Percentiles rank a stretch among this genome's conserved stretches.
phyloP scores from a whole-genome alignment of 2,329 filamentous ascomycete species.

The Capronia coronata region DNA sequence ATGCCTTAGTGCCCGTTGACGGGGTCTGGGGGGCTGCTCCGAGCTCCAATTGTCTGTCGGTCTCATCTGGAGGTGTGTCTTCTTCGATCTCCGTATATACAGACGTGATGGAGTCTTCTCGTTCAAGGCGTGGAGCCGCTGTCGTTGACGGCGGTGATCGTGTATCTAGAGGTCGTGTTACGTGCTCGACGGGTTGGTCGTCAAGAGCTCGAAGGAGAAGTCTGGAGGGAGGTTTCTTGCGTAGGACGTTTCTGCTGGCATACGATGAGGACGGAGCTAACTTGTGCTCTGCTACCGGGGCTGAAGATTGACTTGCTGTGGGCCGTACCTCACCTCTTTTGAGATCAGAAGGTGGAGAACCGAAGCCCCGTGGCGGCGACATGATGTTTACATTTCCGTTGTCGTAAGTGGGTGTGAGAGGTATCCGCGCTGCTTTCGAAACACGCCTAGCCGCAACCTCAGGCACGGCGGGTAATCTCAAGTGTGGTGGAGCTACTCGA shows the following conservation, averaged over 20 bases:
- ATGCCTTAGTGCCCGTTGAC: conserved; percentile 19
- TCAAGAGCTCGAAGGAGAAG: conserved; percentile 8
- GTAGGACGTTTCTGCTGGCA: conserved; percentile 14
- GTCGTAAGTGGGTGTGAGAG: conserved; percentile 28
- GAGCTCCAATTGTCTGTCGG: conserved; percentile 18
- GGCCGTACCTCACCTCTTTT: not conserved
- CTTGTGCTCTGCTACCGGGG: conserved; percentile 15
- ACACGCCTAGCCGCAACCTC: conserved; percentile 27
- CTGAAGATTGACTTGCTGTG: not conserved
- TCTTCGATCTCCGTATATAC: conserved; percentile 30
- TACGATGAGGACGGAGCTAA: conserved; percentile 21
- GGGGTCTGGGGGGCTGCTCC: conserved; percentile 25
- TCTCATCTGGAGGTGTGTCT: conserved; percentile 22
- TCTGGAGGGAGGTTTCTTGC: conserved; percentile 13
- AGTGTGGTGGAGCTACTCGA: conserved; percentile 9
- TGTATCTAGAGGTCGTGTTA: conserved; percentile 8
- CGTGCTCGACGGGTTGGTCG: conserved; percentile 3
- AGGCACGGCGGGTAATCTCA: conserved; percentile 14
- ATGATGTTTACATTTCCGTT: conserved; percentile 23
- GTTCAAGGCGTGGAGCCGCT: conserved; percentile 1
- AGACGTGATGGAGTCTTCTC: conserved; percentile 25
- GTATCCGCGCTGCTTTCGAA: conserved; percentile 34
- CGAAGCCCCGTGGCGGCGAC: conserved; percentile 5
- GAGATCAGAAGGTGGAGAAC: not conserved
- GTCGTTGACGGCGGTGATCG: conserved; percentile 3